Conservation (phyloP, 768 basidiomycete species). For the Mycena albidolilacea region DNA sequence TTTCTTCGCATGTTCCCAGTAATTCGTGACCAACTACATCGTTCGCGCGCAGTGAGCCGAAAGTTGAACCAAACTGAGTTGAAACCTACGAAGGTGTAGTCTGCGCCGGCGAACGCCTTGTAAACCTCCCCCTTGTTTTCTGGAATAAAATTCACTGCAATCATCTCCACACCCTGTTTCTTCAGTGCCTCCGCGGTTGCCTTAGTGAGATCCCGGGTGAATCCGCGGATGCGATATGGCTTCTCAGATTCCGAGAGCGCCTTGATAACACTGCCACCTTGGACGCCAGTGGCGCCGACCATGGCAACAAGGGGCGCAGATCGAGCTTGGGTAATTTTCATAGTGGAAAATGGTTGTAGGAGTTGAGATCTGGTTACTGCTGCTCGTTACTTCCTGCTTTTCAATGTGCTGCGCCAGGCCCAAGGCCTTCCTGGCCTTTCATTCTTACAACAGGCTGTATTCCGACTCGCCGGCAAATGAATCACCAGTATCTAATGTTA, state of each 20-base stretch:
- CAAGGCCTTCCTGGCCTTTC: no score
- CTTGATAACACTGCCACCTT: slow-evolving; percentile 33
- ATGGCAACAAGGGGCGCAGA: slow-evolving; percentile 31
- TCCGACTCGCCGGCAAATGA: no score
- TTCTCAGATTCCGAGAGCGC: slow-evolving; percentile 31
- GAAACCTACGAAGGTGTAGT: slow-evolving; percentile 20
- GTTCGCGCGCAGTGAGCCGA: background rate
- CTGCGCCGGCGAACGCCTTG: background rate
- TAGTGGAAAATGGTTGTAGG: background rate
- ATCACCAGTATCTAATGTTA: no score
- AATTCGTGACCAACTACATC: slow-evolving; percentile 29
- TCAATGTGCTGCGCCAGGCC: no score
- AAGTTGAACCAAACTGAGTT: background rate
- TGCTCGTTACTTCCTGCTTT: no score
- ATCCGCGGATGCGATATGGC: slow-evolving; percentile 28
- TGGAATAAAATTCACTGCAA: background rate
- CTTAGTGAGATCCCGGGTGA: slow-evolving; percentile 17
- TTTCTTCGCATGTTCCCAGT: background rate
- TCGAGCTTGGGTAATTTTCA: slow-evolving; percentile 21
- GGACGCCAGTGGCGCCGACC: slow-evolving; percentile 26
- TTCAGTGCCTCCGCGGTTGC: slow-evolving; percentile 15
- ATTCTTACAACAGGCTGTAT: no score
- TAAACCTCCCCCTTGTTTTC: no score
- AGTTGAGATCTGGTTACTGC: no score
- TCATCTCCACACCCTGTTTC: slow-evolving; percentile 23